phyloP scores from a whole-genome alignment of 2,329 filamentous ascomycete genomes.

The Colletotrichum ledebouriae region DNA sequence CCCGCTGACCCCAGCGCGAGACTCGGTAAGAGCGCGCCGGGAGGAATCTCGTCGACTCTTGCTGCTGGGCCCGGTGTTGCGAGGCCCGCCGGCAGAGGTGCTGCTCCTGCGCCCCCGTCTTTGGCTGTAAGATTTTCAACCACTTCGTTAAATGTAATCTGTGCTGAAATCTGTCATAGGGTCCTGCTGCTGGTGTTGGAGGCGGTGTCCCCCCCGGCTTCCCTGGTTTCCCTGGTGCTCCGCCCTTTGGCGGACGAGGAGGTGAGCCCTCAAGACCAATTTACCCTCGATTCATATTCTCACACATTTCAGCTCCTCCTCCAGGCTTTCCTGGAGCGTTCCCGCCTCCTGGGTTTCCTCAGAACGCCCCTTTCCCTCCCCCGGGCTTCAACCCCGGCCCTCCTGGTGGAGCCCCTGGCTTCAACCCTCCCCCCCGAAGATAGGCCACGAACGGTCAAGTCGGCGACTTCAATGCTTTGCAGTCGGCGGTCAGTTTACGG shows the following conservation, averaged over 20 bases:
- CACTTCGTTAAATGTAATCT: too few species aligned
- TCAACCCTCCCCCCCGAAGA: conserved; percentile 79
- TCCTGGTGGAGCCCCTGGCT: conserved; percentile 74
- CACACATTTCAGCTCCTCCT: conserved; percentile 57
- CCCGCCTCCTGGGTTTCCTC: conserved; percentile 60
- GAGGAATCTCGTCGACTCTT: conserved; percentile 78
- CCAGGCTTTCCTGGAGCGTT: conserved; percentile 66
- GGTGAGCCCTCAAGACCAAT: conserved; percentile 58
- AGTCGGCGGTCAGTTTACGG: conserved; percentile 43
- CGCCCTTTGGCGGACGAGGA: conserved; percentile 65
- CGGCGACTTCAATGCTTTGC: conserved; percentile 42
- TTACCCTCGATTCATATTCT: conserved; percentile 46
- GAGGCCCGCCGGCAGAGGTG: conserved; percentile 89
- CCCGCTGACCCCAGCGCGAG: conserved; percentile 93
- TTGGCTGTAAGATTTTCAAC: conserved; percentile 72
- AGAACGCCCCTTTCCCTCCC: conserved; percentile 58
- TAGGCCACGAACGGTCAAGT: conserved; percentile 50
- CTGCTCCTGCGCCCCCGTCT: conserved; percentile 74
- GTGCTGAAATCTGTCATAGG: conserved; percentile 54
- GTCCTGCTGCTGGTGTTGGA: conserved; percentile 90
- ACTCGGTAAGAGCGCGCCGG: conserved; percentile 81
- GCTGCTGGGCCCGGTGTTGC: conserved; percentile 90
- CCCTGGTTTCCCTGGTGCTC: conserved; percentile 65
- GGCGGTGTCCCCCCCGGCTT: conserved; percentile 73
- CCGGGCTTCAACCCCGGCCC: conserved; percentile 64